Evolutionary conservation across 768 basidiomycete genomes (phyloP), one percentile per base, ranked within the genome.

Genomic region (Hirschioporus abietinus): DNA sequence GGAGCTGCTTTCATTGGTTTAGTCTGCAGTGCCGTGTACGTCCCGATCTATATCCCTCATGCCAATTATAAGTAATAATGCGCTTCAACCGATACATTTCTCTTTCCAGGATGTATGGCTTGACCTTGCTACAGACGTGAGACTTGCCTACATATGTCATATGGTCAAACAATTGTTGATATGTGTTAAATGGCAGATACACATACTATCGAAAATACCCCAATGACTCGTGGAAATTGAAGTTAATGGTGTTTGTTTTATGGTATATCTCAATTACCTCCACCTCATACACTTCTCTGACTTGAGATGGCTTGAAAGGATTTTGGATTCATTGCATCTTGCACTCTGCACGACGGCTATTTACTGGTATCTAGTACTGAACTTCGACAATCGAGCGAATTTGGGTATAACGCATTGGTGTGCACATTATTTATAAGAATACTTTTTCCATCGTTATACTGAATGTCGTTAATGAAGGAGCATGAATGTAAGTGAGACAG

Each of bases 321-420:
- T 79, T 17, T 68, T 83, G 66, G 83, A 86, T 71, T 80, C 81
- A 0, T 35, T 76, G 1, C 84, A 86, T 68, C 70, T 84, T 18
- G 70, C 77, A n/a, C 70, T 85, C 1, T 82, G 81, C 69, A 77
- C 78, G 1, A 75, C 79, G 27, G 71, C 82, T 1, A 77, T 84
- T 52, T 85, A 85, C 65, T 80, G 79, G 83, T 83, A 82, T 70
- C 75, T 86, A 59, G 73, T 86, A 30, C 72, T 78, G 34, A 83
- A 84, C 65, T 84, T 77, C 71, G 70, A 75, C 30, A 78, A 82
- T 60, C 70, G 74, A 18, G 68, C 69, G 1, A 79, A 77, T n/a
- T 71, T 85, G 35, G 58, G 66, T 24, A 74, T 74, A 20, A 77
- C 78, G 25, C 78, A 76, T 62, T 84, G 83, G 84, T 84, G 64